Evolutionary conservation across 2,329 filamentous ascomycete genomes (phyloP).

Genomic region (Fusarium tupiense): DNA sequence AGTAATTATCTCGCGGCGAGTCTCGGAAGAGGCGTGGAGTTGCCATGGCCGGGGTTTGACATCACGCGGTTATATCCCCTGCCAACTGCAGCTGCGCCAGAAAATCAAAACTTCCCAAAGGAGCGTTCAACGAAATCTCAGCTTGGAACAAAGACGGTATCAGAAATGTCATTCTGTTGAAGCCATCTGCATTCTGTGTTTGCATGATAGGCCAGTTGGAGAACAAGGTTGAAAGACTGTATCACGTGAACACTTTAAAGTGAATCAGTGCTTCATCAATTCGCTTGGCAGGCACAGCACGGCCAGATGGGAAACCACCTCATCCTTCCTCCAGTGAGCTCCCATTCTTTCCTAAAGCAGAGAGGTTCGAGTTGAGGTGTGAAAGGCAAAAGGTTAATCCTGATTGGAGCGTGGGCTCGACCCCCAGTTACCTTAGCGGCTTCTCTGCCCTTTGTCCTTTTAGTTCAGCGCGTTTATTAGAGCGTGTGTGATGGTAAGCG

Average conservation of each 20-base stretch:
- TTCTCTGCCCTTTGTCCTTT: slow-evolving; percentile 10
- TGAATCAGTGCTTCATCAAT: neutral
- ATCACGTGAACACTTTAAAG: slow-evolving; percentile 20
- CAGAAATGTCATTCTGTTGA: neutral
- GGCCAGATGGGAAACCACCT: neutral
- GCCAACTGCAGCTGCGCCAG: neutral
- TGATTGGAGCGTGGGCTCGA: slow-evolving; percentile 12
- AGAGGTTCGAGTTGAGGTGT: neutral
- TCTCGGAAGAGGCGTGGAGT: slow-evolving; percentile 8
- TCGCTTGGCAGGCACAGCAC: slow-evolving; percentile 10
- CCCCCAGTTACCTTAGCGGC: neutral
- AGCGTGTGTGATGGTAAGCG: slow-evolving; percentile 16
- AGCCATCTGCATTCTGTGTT: neutral
- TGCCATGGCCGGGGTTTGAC: neutral
- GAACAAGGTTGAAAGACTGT: neutral
- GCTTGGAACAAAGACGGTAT: neutral
- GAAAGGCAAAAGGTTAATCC: neutral
- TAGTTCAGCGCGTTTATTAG: neutral
- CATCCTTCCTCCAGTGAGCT: neutral
- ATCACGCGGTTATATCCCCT: slow-evolving; percentile 23
- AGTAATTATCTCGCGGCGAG: slow-evolving; percentile 12
- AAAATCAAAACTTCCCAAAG: neutral
- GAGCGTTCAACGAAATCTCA: no score
- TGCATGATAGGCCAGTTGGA: neutral
- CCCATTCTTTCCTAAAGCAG: slow-evolving; percentile 9